A percentile compares a stretch with the other conserved stretches of the same genome.
These are phyloP conservation scores for Macadamia tetraphylla DNA, from an alignment of 164 flowering plant genomes.

Conservation along the genomic window DNA sequence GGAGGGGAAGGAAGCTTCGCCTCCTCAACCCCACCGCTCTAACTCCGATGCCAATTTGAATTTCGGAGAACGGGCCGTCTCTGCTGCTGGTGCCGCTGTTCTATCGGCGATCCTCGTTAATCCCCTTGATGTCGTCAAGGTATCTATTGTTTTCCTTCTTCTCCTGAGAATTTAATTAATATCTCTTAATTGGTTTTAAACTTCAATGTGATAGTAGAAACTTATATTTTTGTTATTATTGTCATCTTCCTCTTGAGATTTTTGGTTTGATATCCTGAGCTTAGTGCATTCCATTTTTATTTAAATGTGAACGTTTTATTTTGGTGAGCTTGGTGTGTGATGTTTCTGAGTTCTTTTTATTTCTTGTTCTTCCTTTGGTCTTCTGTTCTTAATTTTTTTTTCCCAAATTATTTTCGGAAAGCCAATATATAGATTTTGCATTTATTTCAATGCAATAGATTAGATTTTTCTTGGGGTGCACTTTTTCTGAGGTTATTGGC, in stretches of 20 bases:
- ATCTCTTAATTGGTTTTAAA: too few relatives aligned
- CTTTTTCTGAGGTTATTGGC: too few relatives aligned
- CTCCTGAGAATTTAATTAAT: background rate
- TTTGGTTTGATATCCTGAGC: background rate
- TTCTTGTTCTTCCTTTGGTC: background rate
- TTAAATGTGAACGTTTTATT: too few relatives aligned
- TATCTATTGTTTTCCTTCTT: slow-evolving; percentile 3
- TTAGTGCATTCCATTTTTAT: too few relatives aligned
- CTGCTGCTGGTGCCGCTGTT: slow-evolving; percentile 93
- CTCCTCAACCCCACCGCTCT: background rate
- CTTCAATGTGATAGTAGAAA: background rate
- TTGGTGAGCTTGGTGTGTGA: background rate
- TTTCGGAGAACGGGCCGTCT: slow-evolving; percentile 59
- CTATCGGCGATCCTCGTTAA: slow-evolving; percentile 89
- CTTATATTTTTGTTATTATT: too few relatives aligned
- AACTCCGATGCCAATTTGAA: slow-evolving; percentile 45
- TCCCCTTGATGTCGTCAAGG: slow-evolving; percentile 97
- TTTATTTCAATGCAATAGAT: background rate
- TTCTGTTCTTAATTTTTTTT: background rate
- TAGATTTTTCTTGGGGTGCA: background rate
- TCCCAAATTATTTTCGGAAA: background rate
- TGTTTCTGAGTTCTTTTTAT: background rate
- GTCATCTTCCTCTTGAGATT: background rate
- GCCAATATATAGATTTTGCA: background rate
- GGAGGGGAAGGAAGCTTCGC: slow-evolving; percentile 6